These are phyloP conservation scores for Amaranthus hypochondriacus DNA, from an alignment of 148 eudicot genomes.

Conservation along the genomic window DNA sequence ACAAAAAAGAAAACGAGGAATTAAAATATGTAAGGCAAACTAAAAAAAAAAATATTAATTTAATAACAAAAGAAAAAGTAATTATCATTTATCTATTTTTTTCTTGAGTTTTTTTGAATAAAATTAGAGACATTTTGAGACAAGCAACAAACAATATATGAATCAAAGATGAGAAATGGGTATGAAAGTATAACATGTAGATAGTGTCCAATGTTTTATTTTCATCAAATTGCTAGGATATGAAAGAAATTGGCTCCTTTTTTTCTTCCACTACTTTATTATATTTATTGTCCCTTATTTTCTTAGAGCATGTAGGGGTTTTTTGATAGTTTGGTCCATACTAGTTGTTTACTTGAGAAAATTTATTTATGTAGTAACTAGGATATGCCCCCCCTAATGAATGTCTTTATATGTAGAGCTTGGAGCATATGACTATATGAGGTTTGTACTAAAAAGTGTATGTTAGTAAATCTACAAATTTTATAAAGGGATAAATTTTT, in stretches of 20 bases:
- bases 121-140: background rate
- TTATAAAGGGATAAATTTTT: too few species aligned
- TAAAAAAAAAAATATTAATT: too few species aligned
- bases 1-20: too few species aligned
- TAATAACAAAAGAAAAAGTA: too few species aligned
- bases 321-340: background rate
- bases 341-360: background rate
- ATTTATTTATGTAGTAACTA: background rate
- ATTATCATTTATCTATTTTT: background rate
- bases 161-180: background rate
- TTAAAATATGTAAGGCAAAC: too few species aligned
- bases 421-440: background rate
- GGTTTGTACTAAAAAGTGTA: too few species aligned
- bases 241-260: constrained; percentile 10
- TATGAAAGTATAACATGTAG: constrained; percentile 19
- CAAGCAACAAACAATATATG: background rate
- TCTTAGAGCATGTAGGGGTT: background rate
- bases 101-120: background rate
- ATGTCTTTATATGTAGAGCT: background rate
- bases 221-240: background rate
- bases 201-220: constrained; percentile 11
- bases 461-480: too few species aligned
- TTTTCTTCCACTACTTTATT: too few species aligned
- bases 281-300: background rate
- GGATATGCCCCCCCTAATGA: background rate